Conservation (phyloP, 2,329 filamentous ascomycete species). For the Penicillium capsulatum region DNA sequence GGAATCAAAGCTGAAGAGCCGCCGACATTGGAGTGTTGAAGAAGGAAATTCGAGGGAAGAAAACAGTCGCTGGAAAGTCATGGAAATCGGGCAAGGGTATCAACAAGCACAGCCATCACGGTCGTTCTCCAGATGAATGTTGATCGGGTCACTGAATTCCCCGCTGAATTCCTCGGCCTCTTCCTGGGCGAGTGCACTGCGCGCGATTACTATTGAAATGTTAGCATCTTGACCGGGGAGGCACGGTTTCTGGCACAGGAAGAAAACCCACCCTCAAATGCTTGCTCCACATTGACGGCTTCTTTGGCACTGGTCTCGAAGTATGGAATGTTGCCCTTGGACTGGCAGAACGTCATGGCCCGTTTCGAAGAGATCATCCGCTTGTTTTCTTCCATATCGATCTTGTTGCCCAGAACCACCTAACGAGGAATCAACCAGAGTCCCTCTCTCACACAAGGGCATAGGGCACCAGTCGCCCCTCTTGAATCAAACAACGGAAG, state of each 20-base stretch:
- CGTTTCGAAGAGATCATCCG: conserved; percentile 93
- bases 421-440: too few species aligned
- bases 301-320: conserved; percentile 99
- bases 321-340: conserved; percentile 94
- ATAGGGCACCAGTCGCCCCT: too few species aligned
- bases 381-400: conserved; percentile 97
- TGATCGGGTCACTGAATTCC: conserved; percentile 96
- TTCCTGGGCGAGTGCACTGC: conserved; percentile 92
- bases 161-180: conserved; percentile 97
- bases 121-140: conserved; percentile 93
- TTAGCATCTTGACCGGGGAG: too few species aligned
- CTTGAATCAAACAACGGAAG: background rate
- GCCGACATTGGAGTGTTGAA: conserved; percentile 12
- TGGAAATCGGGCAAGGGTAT: conserved; percentile 30
- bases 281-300: conserved; percentile 93
- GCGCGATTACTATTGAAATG: conserved; percentile 70
- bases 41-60: conserved; percentile 13
- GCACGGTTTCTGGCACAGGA: too few species aligned
- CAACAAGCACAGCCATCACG: conserved; percentile 91
- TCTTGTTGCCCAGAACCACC: conserved; percentile 98
- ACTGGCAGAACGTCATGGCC: conserved; percentile 95
- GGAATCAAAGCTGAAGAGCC: conserved; percentile 9
- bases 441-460: too few species aligned
- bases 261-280: conserved; percentile 60
- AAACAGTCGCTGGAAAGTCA: conserved; percentile 27